Evolutionary conservation across 805 yeast species (phyloP).

Genomic region (Candida nemodendra): DNA sequence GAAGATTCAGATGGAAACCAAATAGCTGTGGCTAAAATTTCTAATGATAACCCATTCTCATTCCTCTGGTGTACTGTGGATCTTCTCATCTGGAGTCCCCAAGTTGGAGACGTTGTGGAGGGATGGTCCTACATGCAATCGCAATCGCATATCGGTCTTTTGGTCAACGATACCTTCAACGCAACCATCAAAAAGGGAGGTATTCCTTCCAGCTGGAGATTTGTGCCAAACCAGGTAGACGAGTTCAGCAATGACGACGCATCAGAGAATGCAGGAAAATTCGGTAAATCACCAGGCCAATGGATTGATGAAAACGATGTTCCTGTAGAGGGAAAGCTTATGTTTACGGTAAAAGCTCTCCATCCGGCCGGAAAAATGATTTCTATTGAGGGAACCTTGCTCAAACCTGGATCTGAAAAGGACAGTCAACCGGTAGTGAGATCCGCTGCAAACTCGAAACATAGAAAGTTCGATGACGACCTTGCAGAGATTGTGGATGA

Average conservation of each 20-base stretch:
- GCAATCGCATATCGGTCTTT: conserved; percentile 89
- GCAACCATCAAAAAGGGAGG: conserved; percentile 83
- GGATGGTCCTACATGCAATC: conserved; percentile 91
- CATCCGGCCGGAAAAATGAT: conserved; percentile 79
- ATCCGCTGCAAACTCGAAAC: conserved; percentile 24
- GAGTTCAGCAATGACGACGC: conserved; percentile 35
- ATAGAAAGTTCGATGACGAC: conserved; percentile 41
- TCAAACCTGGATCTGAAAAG: conserved; percentile 54
- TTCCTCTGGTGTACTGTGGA: conserved; percentile 86
- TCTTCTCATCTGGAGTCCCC: conserved; percentile 86
- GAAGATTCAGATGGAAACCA: conserved; percentile 40
- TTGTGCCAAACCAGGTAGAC: conserved; percentile 76
- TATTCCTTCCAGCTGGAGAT: conserved; percentile 86
- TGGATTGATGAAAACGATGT: conserved; percentile 81
- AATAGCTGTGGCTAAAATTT: conserved; percentile 59
- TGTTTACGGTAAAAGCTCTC: conserved; percentile 70
- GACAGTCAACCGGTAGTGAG: conserved; percentile 52
- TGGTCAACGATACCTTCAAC: conserved; percentile 91
- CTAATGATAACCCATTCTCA: conserved; percentile 82
- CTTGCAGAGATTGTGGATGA: conserved; percentile 9
- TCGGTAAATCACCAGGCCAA: conserved; percentile 62
- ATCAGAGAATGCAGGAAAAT: conserved; percentile 25
- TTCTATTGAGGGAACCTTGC: conserved; percentile 84
- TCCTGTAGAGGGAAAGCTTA: conserved; percentile 78
- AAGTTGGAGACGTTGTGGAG: conserved; percentile 79